Evolutionary conservation across 352 stramenopile species (phyloP).

Genomic region (Phytophthora litchii): DNA sequence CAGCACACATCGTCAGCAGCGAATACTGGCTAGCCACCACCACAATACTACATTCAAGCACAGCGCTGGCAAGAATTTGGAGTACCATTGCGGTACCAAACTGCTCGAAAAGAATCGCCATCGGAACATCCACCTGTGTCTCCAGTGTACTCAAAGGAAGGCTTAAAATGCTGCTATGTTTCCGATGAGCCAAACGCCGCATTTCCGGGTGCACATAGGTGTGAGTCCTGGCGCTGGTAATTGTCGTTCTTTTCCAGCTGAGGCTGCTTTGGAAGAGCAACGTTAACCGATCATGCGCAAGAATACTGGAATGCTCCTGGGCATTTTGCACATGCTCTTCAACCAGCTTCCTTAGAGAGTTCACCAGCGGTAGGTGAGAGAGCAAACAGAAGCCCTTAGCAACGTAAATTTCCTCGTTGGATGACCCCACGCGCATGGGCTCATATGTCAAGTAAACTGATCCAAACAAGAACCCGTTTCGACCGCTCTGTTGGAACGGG

Average conservation of each 20-base stretch:
- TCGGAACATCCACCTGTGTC: constrained; percentile 66
- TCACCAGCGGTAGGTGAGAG: constrained; percentile 67
- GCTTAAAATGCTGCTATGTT: constrained; percentile 52
- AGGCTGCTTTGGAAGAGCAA: constrained; percentile 51
- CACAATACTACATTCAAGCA: constrained; percentile 89
- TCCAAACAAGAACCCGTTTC: constrained; percentile 74
- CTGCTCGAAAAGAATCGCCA: constrained; percentile 69
- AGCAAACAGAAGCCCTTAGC: constrained; percentile 76
- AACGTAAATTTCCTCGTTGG: constrained; percentile 55
- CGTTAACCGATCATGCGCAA: constrained; percentile 52
- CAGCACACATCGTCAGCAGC: constrained; percentile 78
- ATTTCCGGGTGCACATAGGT: constrained; percentile 43
- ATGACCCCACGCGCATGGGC: constrained; percentile 45
- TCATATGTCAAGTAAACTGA: constrained; percentile 84
- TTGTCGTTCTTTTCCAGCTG: constrained; percentile 42
- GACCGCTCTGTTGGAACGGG: constrained; percentile 78
- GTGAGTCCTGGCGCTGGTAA: constrained; percentile 36
- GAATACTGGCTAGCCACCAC: constrained; percentile 86
- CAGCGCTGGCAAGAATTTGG: constrained; percentile 79
- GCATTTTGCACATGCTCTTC: constrained; percentile 54
- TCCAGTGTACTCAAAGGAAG: constrained; percentile 48
- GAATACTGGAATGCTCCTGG: constrained; percentile 42
- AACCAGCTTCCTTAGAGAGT: constrained; percentile 59
- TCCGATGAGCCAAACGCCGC: constrained; percentile 35
- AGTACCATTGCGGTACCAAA: constrained; percentile 72